These are phyloP conservation scores for Penicillium bovifimosum DNA, from an alignment of 495 filamentous ascomycete genomes.

Conservation along the genomic window DNA sequence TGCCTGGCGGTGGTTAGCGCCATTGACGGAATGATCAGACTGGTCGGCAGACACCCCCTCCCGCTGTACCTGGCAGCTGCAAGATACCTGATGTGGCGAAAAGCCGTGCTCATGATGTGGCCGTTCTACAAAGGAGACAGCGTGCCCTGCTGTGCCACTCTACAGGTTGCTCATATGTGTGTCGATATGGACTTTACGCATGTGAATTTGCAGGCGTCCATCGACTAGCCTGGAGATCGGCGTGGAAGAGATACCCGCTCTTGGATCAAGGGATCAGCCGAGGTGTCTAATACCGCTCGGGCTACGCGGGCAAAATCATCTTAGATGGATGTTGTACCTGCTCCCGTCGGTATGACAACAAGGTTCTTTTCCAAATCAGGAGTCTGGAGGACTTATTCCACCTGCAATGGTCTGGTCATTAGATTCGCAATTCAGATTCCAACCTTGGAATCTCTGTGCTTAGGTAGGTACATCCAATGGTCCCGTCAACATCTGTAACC, in stretches of 20 bases:
- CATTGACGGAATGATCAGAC: constrained; percentile 14
- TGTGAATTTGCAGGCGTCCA: not conserved
- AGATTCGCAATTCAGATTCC: too few relatives aligned
- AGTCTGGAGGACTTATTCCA: too few relatives aligned
- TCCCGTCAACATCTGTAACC: too few relatives aligned
- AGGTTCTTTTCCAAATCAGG: too few relatives aligned
- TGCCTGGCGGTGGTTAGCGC: constrained; percentile 2
- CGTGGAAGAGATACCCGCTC: not conserved
- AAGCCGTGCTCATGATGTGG: not conserved
- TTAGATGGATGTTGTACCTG: too few relatives aligned
- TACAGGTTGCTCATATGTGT: not conserved
- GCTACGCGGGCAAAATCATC: too few relatives aligned
- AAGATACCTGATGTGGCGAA: constrained; percentile 10
- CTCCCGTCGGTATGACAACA: too few relatives aligned
- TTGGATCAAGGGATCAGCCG: not conserved
- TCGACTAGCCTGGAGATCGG: not conserved
- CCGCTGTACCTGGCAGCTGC: constrained; percentile 25
- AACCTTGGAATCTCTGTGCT: too few relatives aligned
- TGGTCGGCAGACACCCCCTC: constrained; percentile 5
- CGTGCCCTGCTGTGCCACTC: not conserved
- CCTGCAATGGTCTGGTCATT: too few relatives aligned
- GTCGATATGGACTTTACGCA: not conserved
- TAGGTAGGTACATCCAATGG: too few relatives aligned
- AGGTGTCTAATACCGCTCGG: too few relatives aligned
- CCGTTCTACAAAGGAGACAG: not conserved